Evolutionary conservation across 495 filamentous ascomycete genomes (phyloP).

Genomic region (Penicillium cinerascens): DNA sequence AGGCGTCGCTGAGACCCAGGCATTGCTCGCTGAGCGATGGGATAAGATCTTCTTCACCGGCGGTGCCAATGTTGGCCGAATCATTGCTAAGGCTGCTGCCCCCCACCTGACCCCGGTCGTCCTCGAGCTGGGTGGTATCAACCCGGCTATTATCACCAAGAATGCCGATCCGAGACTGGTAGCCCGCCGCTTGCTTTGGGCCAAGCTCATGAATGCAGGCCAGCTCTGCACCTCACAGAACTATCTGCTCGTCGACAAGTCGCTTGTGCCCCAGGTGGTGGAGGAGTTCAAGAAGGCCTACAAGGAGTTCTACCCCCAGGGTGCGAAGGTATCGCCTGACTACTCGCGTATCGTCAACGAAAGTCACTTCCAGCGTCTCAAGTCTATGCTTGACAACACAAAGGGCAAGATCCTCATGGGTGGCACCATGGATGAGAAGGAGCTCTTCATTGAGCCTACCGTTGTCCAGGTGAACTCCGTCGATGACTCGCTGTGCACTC

Average conservation of each 20-base stretch:
- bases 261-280: slow-evolving; percentile 67
- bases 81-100: slow-evolving; percentile 89
- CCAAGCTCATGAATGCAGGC: slow-evolving; percentile 78
- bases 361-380: slow-evolving; percentile 75
- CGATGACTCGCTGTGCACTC: slow-evolving; percentile 71
- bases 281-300: slow-evolving; percentile 67
- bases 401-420: slow-evolving; percentile 83
- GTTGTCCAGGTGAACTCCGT: slow-evolving; percentile 69
- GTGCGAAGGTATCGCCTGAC: slow-evolving; percentile 68
- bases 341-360: slow-evolving; percentile 76
- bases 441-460: slow-evolving; percentile 82
- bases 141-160: slow-evolving; percentile 86
- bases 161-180: slow-evolving; percentile 77
- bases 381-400: slow-evolving; percentile 78
- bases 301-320: slow-evolving; percentile 80
- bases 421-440: slow-evolving; percentile 72
- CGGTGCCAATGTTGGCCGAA: slow-evolving; percentile 67
- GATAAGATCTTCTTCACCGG: slow-evolving; percentile 99
- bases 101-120: slow-evolving; percentile 85
- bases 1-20: slow-evolving; percentile 71
- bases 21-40: slow-evolving; percentile 83
- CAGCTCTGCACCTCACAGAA: slow-evolving; percentile 90
- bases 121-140: slow-evolving; percentile 86
- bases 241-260: slow-evolving; percentile 77
- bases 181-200: slow-evolving; percentile 81